These are phyloP conservation scores for Yamadazyma triangularis DNA, from an alignment of 1,139 yeast species.

Conservation along the genomic window DNA sequence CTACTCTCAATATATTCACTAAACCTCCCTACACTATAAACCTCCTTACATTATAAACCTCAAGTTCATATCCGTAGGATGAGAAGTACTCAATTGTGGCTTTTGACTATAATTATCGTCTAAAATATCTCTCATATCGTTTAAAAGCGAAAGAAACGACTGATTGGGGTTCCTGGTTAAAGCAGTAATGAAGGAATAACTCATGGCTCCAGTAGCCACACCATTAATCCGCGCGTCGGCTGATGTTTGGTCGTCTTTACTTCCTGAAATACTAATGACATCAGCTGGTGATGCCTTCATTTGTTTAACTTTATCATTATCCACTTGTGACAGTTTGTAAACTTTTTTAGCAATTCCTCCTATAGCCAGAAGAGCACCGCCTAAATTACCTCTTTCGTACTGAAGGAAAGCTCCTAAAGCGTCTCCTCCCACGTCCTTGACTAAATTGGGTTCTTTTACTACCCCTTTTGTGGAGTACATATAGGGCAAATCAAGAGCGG, in stretches of 20 bases:
- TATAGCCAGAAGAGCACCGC: constrained; percentile 44
- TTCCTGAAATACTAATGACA: constrained; percentile 81
- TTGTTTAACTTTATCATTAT: constrained; percentile 30
- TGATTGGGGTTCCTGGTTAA: constrained; percentile 66
- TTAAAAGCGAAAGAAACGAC: constrained; percentile 70
- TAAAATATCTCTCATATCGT: constrained; percentile 73
- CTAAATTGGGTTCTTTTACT: constrained; percentile 81
- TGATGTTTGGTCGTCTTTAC: constrained; percentile 77
- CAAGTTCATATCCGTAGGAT: constrained; percentile 77
- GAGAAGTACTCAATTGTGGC: constrained; percentile 83
- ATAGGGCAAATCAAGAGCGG: constrained; percentile 85
- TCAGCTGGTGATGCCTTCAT: constrained; percentile 85
- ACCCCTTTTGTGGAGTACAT: constrained; percentile 89
- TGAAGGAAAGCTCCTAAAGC: constrained; percentile 67
- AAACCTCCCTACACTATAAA: too few species aligned
- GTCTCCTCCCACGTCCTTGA: constrained; percentile 80
- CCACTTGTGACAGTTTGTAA: constrained; percentile 20
- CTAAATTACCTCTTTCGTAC: constrained; percentile 67
- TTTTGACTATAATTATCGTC: constrained; percentile 73
- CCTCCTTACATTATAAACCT: constrained; percentile 43
- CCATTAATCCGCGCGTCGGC: constrained; percentile 86
- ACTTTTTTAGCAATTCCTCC: constrained; percentile 48
- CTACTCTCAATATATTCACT: too few species aligned
- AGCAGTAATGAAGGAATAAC: constrained; percentile 79
- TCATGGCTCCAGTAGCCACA: constrained; percentile 87